phyloP scores from a whole-genome alignment of 192 early-diverging fungal species.

The Coemansia biformis region DNA sequence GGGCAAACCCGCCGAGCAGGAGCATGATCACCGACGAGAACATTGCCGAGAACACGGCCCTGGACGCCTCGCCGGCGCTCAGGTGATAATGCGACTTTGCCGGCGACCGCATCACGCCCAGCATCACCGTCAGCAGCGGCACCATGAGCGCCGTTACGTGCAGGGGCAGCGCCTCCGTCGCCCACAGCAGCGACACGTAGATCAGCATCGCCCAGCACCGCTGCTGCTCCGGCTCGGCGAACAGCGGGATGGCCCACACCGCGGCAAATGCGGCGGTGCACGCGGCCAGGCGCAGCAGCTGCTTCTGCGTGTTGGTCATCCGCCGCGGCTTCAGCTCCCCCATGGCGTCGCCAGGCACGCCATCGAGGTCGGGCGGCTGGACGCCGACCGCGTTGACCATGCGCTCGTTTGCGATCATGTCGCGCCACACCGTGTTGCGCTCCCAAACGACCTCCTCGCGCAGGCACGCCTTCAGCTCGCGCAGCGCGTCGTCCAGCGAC shows the following conservation, averaged over 20 bases:
- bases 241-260: constrained; percentile 57
- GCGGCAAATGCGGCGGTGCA: constrained; percentile 59
- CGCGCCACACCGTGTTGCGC: constrained; percentile 95
- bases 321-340: constrained; percentile 51
- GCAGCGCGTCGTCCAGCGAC: constrained; percentile 59
- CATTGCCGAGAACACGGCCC: constrained; percentile 87
- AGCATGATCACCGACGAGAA: constrained; percentile 96
- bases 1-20: constrained; percentile 87
- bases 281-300: constrained; percentile 43
- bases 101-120: constrained; percentile 75
- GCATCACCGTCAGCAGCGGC: constrained; percentile 75
- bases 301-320: constrained; percentile 47
- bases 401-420: constrained; percentile 89
- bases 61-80: constrained; percentile 69
- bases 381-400: constrained; percentile 71
- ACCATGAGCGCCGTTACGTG: constrained; percentile 88
- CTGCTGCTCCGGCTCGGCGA: constrained; percentile 69
- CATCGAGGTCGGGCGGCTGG: constrained; percentile 46
- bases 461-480: constrained; percentile 73
- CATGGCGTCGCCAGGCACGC: constrained; percentile 8
- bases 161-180: constrained; percentile 86
- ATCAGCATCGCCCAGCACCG: constrained; percentile 91
- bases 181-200: constrained; percentile 88
- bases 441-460: constrained; percentile 93
- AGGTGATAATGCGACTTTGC: constrained; percentile 46